Percentiles rank a stretch among this genome's conserved stretches.
phyloP scores from a whole-genome alignment of 2,329 filamentous ascomycete species.

The Cercospora beticola region DNA sequence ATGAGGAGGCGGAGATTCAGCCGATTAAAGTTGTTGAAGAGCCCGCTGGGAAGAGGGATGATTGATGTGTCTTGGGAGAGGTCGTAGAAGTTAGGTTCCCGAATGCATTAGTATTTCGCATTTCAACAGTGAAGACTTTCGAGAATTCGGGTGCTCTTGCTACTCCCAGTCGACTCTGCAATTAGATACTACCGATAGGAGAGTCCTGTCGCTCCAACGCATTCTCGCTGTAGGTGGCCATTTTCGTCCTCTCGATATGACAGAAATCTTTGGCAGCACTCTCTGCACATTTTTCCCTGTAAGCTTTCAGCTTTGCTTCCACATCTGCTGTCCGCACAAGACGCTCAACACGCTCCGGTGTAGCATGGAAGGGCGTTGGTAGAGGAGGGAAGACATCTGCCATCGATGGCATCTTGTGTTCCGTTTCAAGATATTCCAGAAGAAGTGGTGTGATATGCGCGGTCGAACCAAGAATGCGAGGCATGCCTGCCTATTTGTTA shows the following conservation, averaged over 20 bases:
- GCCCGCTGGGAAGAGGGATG: not conserved
- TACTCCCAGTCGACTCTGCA: not conserved
- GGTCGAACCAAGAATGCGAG: conserved; percentile 36
- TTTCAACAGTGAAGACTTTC: not conserved
- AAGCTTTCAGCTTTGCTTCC: conserved; percentile 19
- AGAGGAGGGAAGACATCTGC: conserved; percentile 29
- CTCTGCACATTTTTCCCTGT: conserved; percentile 13
- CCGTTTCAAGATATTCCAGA: conserved; percentile 26
- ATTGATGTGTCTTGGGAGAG: not conserved
- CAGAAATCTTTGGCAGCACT: conserved; percentile 26
- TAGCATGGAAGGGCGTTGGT: conserved; percentile 35
- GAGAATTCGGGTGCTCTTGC: not conserved
- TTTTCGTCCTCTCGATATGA: not conserved
- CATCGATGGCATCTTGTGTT: conserved; percentile 27
- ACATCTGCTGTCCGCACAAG: conserved; percentile 22
- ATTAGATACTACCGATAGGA: not conserved
- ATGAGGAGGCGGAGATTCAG: not conserved
- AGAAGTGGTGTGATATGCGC: conserved; percentile 34
- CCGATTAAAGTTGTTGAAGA: not conserved
- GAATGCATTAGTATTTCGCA: not conserved
- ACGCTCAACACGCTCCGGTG: conserved; percentile 31
- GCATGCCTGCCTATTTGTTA: conserved; percentile 31
- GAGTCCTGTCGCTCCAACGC: not conserved
- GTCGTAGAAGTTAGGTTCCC: not conserved
- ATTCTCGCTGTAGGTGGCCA: not conserved